Evolutionary conservation across 768 basidiomycete genomes (phyloP), one percentile per base, ranked within the genome.

Genomic region (Agaricus sinodeliciosus): DNA sequence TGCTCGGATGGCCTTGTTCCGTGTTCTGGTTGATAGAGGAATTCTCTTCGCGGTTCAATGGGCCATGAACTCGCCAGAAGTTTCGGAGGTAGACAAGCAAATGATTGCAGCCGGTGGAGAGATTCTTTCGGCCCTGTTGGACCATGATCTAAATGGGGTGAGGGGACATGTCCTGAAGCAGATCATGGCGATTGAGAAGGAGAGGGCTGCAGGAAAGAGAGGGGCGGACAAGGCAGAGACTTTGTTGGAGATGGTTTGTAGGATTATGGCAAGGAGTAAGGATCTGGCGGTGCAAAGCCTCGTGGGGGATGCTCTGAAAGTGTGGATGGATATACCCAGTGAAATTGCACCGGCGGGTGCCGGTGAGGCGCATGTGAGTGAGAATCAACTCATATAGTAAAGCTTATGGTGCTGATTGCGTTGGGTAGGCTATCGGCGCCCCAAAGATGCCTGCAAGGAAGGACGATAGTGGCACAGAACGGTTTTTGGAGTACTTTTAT

Each of bases 401-500:
- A 9, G 57, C 42, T 15, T 18, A 48, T 22, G 41, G 27, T 44
- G 45, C 44, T 26, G 44, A 52, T 26, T 67, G 65, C 57, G 62
- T 46, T 44, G 9, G 43, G 58, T 59, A 63, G 82, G 66, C 67
- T 75, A 42, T 66, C 74, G 67, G 61, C 18, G 62, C 51, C 12
- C 58, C 69, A 11, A 72, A 70, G 59, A 63, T 63, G 35, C 61
- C 61, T 9, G 53, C 59, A 12, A 82, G 85, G 49, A 92, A 88
- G 66, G 94, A 95, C 58, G 90, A 92, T 49, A 86, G 88, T 5
- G 79, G 82, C 34, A 86, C 85, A 1, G 96, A 98, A 66, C 80
- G 83, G 52, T 99, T 94, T 73, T 74, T 94, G 63, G 87, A 94
- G 36, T 91, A 92, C 65, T 95, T 97, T 68, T 97, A 97, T 72